Evolutionary conservation across 441 rosid genomes (phyloP).

Genomic region (Pelargonium myrrhifolium): DNA sequence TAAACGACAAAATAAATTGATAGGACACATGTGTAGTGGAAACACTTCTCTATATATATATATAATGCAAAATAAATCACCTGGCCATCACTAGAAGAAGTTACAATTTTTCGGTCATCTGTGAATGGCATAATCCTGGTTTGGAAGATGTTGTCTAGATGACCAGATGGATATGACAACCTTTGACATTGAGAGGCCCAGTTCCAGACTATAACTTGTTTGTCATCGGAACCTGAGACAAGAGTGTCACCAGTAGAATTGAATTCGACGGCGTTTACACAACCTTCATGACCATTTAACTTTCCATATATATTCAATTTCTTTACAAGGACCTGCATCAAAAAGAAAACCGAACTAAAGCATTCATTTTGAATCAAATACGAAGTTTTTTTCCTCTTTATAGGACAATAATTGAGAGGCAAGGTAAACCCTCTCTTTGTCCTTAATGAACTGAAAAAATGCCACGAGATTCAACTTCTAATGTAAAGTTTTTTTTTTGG

Average conservation of each 20-base stretch:
- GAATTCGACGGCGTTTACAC: constrained; percentile 55
- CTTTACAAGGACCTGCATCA: constrained; percentile 36
- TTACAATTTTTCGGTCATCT: constrained; percentile 46
- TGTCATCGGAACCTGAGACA: constrained; percentile 71
- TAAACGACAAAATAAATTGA: not conserved
- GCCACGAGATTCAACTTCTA: too few relatives aligned
- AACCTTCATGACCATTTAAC: constrained; percentile 57
- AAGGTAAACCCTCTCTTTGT: not conserved
- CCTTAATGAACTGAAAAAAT: not conserved
- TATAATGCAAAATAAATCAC: constrained; percentile 19
- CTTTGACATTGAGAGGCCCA: constrained; percentile 29
- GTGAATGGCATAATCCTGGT: constrained; percentile 51
- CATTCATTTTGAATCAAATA: not conserved
- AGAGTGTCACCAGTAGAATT: constrained; percentile 48
- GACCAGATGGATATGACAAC: constrained; percentile 48
- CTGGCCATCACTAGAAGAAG: constrained; percentile 69
- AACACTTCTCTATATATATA: too few relatives aligned
- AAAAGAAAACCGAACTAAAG: constrained; percentile 16
- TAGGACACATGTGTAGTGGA: not conserved
- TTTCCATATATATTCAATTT: constrained; percentile 40
- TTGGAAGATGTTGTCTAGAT: constrained; percentile 53
- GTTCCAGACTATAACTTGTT: constrained; percentile 47
- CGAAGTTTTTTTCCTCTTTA: not conserved
- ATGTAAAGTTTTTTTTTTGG: too few relatives aligned
- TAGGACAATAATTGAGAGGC: not conserved